These are phyloP conservation scores for Juglanconis juglandina DNA, from an alignment of 2,329 filamentous ascomycete genomes.

Conservation along the genomic window DNA sequence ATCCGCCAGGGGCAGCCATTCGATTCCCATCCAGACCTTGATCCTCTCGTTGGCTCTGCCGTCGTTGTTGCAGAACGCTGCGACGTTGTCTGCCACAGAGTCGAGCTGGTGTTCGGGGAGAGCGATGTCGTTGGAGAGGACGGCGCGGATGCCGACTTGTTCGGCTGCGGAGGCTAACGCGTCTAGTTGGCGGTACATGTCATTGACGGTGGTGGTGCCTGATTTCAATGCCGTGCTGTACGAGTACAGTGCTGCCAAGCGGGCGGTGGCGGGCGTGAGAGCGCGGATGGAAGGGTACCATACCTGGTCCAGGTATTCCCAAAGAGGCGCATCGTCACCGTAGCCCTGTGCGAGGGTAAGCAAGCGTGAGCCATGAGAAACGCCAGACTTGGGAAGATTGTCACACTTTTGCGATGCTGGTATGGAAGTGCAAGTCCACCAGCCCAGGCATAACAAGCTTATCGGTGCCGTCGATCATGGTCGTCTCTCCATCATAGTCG, in stretches of 20 bases:
- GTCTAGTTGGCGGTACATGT: constrained; percentile 25
- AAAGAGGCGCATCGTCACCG: constrained; percentile 22
- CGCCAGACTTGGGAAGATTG: background rate
- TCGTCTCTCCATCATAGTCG: constrained; percentile 20
- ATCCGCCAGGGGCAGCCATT: constrained; percentile 23
- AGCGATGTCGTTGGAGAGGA: constrained; percentile 21
- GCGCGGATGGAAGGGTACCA: constrained; percentile 25
- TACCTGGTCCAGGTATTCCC: constrained; percentile 24
- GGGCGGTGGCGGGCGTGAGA: constrained; percentile 14
- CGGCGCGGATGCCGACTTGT: constrained; percentile 22
- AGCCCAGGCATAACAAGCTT: constrained; percentile 24
- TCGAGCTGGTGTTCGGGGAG: constrained; percentile 23
- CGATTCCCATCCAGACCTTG: constrained; percentile 23
- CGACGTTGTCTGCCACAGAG: constrained; percentile 21
- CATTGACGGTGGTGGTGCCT: constrained; percentile 23
- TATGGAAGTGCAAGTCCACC: constrained; percentile 25
- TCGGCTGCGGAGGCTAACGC: constrained; percentile 21
- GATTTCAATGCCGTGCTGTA: constrained; percentile 22
- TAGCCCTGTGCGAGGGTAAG: constrained; percentile 16
- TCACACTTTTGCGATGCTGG: constrained; percentile 22
- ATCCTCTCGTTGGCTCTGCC: constrained; percentile 18
- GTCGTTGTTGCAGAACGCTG: constrained; percentile 18
- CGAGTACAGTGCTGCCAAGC: constrained; percentile 19
- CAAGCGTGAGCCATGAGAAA: background rate
- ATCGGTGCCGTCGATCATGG: constrained; percentile 22